Evolutionary conservation across 805 yeast species (phyloP).

Genomic region (Spathaspora boniae): DNA sequence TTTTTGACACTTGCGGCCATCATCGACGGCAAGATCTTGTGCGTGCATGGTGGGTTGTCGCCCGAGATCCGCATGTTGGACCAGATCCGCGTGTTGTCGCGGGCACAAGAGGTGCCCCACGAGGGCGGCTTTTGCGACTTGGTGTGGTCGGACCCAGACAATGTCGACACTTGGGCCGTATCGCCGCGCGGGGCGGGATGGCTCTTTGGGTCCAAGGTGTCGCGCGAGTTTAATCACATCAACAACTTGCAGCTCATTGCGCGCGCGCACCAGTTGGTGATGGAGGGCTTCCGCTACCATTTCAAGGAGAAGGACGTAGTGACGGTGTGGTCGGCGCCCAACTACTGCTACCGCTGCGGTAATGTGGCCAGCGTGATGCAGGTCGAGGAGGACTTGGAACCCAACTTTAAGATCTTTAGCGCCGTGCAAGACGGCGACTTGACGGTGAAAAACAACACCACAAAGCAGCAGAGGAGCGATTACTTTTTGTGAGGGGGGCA

Average conservation of each 20-base stretch:
- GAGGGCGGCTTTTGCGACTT: slow-evolving; percentile 98
- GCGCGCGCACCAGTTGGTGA: slow-evolving; percentile 95
- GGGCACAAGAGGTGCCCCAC: slow-evolving; percentile 98
- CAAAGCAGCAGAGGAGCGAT: slow-evolving; percentile 44
- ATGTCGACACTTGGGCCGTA: slow-evolving; percentile 97
- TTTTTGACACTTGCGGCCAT: slow-evolving; percentile 92
- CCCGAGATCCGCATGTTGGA: slow-evolving; percentile 98
- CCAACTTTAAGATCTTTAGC: slow-evolving; percentile 88
- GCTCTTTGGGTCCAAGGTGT: slow-evolving; percentile 92
- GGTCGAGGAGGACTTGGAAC: slow-evolving; percentile 80
- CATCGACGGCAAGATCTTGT: slow-evolving; percentile 87
- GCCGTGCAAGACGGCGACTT: slow-evolving; percentile 87
- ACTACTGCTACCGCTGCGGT: slow-evolving; percentile 96
- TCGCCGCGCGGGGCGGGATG: slow-evolving; percentile 99
- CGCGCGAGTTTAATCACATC: slow-evolving; percentile 93
- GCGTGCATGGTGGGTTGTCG: slow-evolving; percentile 96
- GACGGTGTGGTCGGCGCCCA: slow-evolving; percentile 98
- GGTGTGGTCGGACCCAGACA: slow-evolving; percentile 98
- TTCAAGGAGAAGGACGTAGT: slow-evolving; percentile 95
- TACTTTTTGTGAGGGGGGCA: slow-evolving; percentile 31
- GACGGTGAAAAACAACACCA: slow-evolving; percentile 34
- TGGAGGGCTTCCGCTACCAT: slow-evolving; percentile 97
- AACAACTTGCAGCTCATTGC: slow-evolving; percentile 87
- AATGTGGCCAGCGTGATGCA: slow-evolving; percentile 98
- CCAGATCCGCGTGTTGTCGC: slow-evolving; percentile 86